phyloP scores from a whole-genome alignment of 148 eudicot genomes.

The Persicaria maculosa region DNA sequence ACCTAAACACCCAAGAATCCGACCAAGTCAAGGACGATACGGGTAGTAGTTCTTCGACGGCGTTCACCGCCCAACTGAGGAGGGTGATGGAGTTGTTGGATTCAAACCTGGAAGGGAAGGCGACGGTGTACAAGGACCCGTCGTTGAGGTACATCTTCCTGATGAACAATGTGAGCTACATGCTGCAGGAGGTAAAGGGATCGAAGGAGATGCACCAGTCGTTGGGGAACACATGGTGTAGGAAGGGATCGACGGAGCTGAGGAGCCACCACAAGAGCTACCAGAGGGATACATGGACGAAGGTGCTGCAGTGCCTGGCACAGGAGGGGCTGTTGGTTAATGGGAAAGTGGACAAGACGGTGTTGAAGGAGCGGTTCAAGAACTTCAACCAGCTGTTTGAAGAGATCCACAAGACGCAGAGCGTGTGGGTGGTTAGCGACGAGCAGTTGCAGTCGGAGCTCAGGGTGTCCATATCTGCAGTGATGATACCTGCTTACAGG shows the following conservation, averaged over 20 bases:
- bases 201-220: conserved; percentile 31
- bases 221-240: conserved; percentile 33
- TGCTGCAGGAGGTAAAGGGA: conserved; percentile 34
- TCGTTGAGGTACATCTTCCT: conserved; percentile 57
- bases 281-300: conserved; percentile 66
- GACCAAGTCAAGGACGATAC: conserved; percentile 11
- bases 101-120: conserved; percentile 45
- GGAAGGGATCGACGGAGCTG: conserved; percentile 30
- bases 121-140: conserved; percentile 57
- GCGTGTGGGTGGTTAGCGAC: conserved; percentile 86
- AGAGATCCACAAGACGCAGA: conserved; percentile 72
- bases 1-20: conserved; percentile 5
- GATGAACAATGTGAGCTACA: conserved; percentile 56
- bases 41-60: conserved; percentile 16
- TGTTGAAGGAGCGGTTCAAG: conserved; percentile 80
- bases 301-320: conserved; percentile 42
- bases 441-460: conserved; percentile 86
- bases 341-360: conserved; percentile 49
- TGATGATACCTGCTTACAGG: conserved; percentile 84
- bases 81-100: conserved; percentile 63
- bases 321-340: conserved; percentile 62
- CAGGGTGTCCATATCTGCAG: conserved; percentile 61
- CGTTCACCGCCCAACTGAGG: conserved; percentile 36
- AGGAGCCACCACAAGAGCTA: conserved; percentile 36
- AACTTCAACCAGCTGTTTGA: conserved; percentile 54